phyloP scores from a whole-genome alignment of 192 early-diverging fungal species.

The Rhizophagus prolifer region DNA sequence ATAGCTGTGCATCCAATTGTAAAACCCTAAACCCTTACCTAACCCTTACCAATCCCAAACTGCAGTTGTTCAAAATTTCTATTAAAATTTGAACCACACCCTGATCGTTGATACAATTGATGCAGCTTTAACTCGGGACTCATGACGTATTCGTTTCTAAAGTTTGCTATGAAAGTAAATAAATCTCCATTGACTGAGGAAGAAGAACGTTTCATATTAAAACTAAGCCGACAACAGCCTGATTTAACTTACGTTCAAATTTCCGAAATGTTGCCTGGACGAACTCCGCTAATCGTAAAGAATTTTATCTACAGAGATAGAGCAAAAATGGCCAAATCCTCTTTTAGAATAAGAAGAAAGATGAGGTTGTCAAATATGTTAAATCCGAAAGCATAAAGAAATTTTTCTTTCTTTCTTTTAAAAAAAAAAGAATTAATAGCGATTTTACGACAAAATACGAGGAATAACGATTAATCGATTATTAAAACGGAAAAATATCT shows the following conservation, averaged over 20 bases:
- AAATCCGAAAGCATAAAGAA: not conserved
- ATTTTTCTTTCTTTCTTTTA: too few relatives aligned
- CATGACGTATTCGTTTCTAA: too few relatives aligned
- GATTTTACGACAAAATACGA: too few relatives aligned
- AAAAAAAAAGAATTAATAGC: too few relatives aligned
- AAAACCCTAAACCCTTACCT: not conserved
- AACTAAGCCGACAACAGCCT: too few relatives aligned
- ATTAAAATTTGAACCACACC: too few relatives aligned
- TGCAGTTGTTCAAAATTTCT: too few relatives aligned
- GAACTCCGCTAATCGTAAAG: not conserved
- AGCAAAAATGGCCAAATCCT: not conserved
- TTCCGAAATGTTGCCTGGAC: not conserved
- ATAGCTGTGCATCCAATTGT: not conserved
- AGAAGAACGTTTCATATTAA: not conserved
- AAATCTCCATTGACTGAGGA: not conserved
- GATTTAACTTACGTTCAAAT: not conserved
- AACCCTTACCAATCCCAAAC: too few relatives aligned
- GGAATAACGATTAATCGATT: too few relatives aligned
- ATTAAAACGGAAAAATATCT: too few relatives aligned
- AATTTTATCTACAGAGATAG: not conserved
- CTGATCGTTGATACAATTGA: too few relatives aligned
- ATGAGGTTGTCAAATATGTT: not conserved
- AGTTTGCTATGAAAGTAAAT: not conserved
- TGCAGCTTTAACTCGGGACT: too few relatives aligned
- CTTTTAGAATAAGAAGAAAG: not conserved